Percentiles rank a stretch among this genome's conserved stretches.
phyloP scores from a whole-genome alignment of 2,329 filamentous ascomycete genomes.

The Epichloe baconii region DNA sequence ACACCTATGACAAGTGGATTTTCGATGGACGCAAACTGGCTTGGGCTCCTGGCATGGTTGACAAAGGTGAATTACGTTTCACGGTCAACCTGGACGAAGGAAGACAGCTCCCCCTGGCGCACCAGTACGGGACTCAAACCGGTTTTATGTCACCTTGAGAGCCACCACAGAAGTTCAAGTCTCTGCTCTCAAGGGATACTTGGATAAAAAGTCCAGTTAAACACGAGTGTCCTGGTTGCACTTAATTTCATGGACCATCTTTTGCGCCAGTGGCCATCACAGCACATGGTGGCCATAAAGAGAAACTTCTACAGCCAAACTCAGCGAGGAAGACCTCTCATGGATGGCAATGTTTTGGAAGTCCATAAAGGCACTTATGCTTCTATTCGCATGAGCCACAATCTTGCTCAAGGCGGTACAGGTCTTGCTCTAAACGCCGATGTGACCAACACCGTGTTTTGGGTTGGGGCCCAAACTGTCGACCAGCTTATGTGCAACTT shows the following conservation, averaged over 20 bases:
- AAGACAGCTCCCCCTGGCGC: constrained; percentile 25
- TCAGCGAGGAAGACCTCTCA: constrained; percentile 40
- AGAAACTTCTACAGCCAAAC: constrained; percentile 63
- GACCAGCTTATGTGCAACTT: constrained; percentile 25
- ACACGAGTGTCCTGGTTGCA: constrained; percentile 58
- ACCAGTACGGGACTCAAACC: constrained; percentile 26
- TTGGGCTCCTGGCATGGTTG: constrained; percentile 44
- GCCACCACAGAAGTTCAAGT: constrained; percentile 59
- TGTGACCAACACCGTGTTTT: constrained; percentile 85
- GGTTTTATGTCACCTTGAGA: constrained; percentile 48
- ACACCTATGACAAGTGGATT: constrained; percentile 42
- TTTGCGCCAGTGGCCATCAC: constrained; percentile 64
- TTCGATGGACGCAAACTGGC: constrained; percentile 77
- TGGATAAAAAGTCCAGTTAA: constrained; percentile 47
- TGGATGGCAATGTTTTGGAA: constrained; percentile 44
- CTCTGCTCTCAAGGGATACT: constrained; percentile 49
- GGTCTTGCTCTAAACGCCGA: constrained; percentile 77
- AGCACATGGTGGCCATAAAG: constrained; percentile 57
- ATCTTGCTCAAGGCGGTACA: constrained; percentile 32
- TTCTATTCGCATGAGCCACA: constrained; percentile 63
- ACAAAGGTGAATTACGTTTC: constrained; percentile 39
- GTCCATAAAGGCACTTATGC: constrained; percentile 85
- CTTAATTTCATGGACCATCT: constrained; percentile 89
- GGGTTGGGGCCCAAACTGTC: constrained; percentile 34
- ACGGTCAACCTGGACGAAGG: constrained; percentile 63